Evolutionary conservation across 345 rosid species (phyloP), one percentile per base, ranked within the genome.

Genomic region (Lepidium didymum): DNA sequence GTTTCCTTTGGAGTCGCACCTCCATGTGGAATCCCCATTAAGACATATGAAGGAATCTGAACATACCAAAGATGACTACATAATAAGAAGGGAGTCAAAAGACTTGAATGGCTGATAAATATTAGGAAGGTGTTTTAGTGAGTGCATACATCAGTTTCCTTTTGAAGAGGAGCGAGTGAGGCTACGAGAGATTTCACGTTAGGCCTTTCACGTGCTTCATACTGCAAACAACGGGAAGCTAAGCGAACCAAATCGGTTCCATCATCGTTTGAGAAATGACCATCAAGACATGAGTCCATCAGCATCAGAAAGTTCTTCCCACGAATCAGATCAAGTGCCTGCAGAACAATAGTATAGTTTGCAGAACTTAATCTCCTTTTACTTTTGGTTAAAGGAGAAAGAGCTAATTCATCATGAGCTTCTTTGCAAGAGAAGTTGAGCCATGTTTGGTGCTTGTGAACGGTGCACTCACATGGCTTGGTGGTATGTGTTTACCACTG

Each of bases 401-500:
- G 43, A 40, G 27, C 61, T 41, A 11, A 49, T 10, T 13, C 43
- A 56, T 72, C 29, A 57, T 56, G 31, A 67, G 44, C 54, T 41
- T 70, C 63, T 34, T 25, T 49, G 16, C 23, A 27, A 56, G 45
- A 58, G 10, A 37, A 56, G 36, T 33, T 46, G 64, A 36, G 41
- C 50, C 57, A 38, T 57, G 64, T 40, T 60, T 55, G 42, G 56
- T 43, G 16, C 45, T 63, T 38, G 25, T 57, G 73, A 60, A 66
- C n/a, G 52, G 21, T 10, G 47, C 50, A 43, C 81, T 85, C 77
- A 90, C 96, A 80, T 90, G 96, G 72, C 96, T 89, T 42, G 96
- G 93, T 50, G 96, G 96, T 36, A 89, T 89, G 77, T 89, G 96
- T 71, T 89, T 90, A 46, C 96, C 96, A n/a, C 96, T 90, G 42